These are phyloP conservation scores for Pseudocercospora pini-densiflorae DNA, from an alignment of 2,329 filamentous ascomycete species.

Conservation along the genomic window DNA sequence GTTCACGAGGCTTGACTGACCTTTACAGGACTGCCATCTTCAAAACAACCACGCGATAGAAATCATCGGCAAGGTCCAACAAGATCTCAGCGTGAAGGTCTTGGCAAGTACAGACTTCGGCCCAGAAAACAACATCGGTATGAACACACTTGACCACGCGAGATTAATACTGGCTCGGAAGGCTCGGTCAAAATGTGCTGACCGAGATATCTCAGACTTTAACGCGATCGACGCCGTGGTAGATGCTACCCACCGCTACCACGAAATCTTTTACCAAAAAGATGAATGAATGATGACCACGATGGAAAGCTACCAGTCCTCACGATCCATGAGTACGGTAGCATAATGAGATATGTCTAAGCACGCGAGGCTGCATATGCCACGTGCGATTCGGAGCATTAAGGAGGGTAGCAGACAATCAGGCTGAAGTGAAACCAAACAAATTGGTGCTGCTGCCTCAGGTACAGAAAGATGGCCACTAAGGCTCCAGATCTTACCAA, in stretches of 20 bases:
- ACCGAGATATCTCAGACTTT: slow-evolving; percentile 64
- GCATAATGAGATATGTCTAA: not conserved
- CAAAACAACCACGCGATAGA: slow-evolving; percentile 72
- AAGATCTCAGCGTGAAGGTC: slow-evolving; percentile 72
- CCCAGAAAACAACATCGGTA: slow-evolving; percentile 63
- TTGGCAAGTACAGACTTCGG: slow-evolving; percentile 73
- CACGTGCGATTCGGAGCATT: not conserved
- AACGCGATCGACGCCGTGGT: slow-evolving; percentile 77
- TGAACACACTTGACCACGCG: not conserved
- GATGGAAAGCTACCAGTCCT: not conserved
- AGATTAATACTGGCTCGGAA: not conserved
- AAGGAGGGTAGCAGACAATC: not conserved
- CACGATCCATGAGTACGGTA: not conserved
- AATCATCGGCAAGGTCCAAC: slow-evolving; percentile 78
- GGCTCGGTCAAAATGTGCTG: not conserved
- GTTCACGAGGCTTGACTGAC: not conserved
- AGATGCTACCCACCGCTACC: slow-evolving; percentile 81
- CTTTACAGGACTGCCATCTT: slow-evolving; percentile 69
- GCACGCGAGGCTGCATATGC: not conserved
- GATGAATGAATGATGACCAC: slow-evolving; percentile 16
- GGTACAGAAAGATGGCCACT: not conserved
- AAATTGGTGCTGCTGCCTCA: not conserved
- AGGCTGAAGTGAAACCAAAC: not conserved
- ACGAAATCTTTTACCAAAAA: slow-evolving; percentile 75
- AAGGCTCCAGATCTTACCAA: not conserved